Evolutionary conservation across 2,329 filamentous ascomycete genomes (phyloP).

Genomic region (Stenocarpella maydis): DNA sequence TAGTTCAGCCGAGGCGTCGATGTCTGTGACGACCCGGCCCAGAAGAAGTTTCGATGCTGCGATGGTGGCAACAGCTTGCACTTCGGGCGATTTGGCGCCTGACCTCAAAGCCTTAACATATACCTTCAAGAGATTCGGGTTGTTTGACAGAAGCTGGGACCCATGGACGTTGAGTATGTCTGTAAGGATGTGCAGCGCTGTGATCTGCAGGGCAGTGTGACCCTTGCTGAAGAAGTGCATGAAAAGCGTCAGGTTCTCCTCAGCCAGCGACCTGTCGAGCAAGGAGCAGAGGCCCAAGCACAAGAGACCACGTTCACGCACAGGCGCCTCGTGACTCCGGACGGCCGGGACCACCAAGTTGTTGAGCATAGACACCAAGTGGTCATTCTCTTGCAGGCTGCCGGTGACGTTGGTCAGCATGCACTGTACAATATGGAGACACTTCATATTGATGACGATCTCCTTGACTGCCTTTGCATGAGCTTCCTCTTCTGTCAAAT

Average conservation of each 20-base stretch:
- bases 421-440: conserved; percentile 94
- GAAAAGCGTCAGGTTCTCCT: conserved; percentile 91
- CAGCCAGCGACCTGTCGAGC: conserved; percentile 88
- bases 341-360: conserved; percentile 96
- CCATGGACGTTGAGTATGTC: conserved; percentile 93
- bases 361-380: conserved; percentile 97
- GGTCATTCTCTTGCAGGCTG: conserved; percentile 85
- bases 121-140: conserved; percentile 80
- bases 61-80: conserved; percentile 82
- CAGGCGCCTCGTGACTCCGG: conserved; percentile 88
- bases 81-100: conserved; percentile 71
- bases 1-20: conserved; percentile 73
- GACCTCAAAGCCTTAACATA: conserved; percentile 83
- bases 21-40: conserved; percentile 77
- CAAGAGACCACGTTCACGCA: conserved; percentile 87
- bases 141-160: conserved; percentile 73
- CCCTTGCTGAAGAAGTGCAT: conserved; percentile 96
- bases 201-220: conserved; percentile 87
- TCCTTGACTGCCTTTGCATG: conserved; percentile 83
- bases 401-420: conserved; percentile 94
- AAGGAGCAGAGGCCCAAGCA: conserved; percentile 92
- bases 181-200: conserved; percentile 88
- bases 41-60: conserved; percentile 89
- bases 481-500: conserved; percentile 69
- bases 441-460: conserved; percentile 98